phyloP scores from a whole-genome alignment of 2,329 filamentous ascomycete species.

The Diplodia sapinea region DNA sequence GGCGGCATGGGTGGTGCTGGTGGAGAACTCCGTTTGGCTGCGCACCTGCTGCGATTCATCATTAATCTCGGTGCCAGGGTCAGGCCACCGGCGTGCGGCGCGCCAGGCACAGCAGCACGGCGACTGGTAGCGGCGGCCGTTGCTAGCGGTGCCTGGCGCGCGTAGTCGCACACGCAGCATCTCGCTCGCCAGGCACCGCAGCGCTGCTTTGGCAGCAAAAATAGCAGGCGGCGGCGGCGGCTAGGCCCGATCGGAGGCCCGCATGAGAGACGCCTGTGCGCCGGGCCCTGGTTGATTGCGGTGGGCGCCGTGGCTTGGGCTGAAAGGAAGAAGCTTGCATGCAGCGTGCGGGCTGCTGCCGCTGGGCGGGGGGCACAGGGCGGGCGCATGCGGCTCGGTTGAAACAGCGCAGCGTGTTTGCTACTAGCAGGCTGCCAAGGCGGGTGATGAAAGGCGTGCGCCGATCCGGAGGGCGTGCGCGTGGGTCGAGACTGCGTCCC shows the following conservation, averaged over 20 bases:
- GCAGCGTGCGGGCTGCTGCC: slow-evolving; percentile 6
- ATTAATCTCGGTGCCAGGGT: slow-evolving; percentile 26
- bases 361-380: not conserved
- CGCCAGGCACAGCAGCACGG: slow-evolving; percentile 10
- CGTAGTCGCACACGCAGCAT: not conserved
- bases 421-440: slow-evolving; percentile 9
- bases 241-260: slow-evolving; percentile 17
- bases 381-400: slow-evolving; percentile 27
- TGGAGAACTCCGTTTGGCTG: slow-evolving; percentile 25
- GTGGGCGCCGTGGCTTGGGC: not conserved
- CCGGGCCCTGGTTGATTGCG: slow-evolving; percentile 1
- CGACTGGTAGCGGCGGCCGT: not conserved
- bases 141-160: not conserved
- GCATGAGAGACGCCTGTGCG: slow-evolving; percentile 14
- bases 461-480: slow-evolving; percentile 27
- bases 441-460: slow-evolving; percentile 28
- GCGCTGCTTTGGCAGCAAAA: slow-evolving; percentile 2
- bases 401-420: slow-evolving; percentile 26
- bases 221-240: slow-evolving; percentile 8
- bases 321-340: slow-evolving; percentile 21
- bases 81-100: slow-evolving; percentile 12
- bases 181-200: not conserved
- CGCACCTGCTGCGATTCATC: slow-evolving; percentile 19
- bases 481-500: slow-evolving; percentile 29
- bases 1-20: too few species aligned